Base-by-base conservation (phyloP, 768 basidiomycete species). In the Candolleomyces efflorescens region DNA sequence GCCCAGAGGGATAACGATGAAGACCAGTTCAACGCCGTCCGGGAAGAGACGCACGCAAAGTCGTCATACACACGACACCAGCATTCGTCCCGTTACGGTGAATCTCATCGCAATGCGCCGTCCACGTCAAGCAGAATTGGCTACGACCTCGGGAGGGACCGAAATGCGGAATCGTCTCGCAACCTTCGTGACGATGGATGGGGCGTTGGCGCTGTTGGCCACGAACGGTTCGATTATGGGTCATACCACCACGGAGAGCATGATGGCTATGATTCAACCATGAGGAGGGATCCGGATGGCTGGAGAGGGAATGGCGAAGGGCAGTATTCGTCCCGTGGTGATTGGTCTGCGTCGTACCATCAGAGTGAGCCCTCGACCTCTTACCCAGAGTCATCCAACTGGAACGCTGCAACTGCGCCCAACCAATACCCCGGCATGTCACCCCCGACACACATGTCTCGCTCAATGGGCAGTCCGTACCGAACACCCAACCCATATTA, bases 141-240 rank as follows among this genome's bases (percentile, higher is more conserved):
- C 18, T 82, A 79, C 64, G 78, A 77, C 60, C 69, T 72, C 61
- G 80, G 68, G 66, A 78, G 82, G 64, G 85, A 85, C 68, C 77
- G 81, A 64, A 84, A 83, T 53, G 71, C 76, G 11, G 73, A 80
- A 54, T 73, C 81, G 17, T 82, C 84, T 62, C 78, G 82, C 65
- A 76, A 72, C 64, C 80, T 74, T 65, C 82, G 75, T 64, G 78
- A 78, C 41, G 73, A 78, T 59, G 78, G 78, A 62, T 85, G 85
- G 83, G 78, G 78, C 58, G 68, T 71, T 56, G 79, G 81, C 32
- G 51, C 36, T 59, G 63, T 71, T 41, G 68, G 68, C 65, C 76
- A 78, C 54, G 79, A 81, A 62, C 76, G 78, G 59, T 80, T 79
- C 64, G 65, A 72, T 62, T 70, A 80, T 63, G 83, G 84, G 60